Percentiles rank a stretch among this genome's conserved stretches.
These are phyloP conservation scores for Lasiodiplodia sp. DNA, from an alignment of 2,329 filamentous ascomycete species.

Conservation along the genomic window DNA sequence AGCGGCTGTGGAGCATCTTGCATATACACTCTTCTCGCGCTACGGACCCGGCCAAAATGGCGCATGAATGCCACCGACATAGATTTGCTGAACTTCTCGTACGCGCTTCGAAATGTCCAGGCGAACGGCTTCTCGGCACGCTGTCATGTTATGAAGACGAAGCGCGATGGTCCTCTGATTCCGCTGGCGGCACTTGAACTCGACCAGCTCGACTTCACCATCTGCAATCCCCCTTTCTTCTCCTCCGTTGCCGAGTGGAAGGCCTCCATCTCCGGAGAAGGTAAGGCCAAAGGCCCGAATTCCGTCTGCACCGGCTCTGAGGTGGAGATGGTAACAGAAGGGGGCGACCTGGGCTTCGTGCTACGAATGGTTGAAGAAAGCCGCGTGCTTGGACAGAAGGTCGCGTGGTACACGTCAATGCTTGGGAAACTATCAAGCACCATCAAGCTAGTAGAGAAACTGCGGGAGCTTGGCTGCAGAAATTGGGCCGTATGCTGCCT, in stretches of 20 bases:
- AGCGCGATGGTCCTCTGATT: constrained; percentile 64
- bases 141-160: constrained; percentile 69
- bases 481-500: constrained; percentile 80
- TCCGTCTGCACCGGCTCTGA: constrained; percentile 79
- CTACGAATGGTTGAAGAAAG: constrained; percentile 75
- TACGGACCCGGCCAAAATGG: constrained; percentile 73
- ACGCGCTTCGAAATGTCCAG: constrained; percentile 71
- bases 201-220: constrained; percentile 77
- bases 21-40: constrained; percentile 88
- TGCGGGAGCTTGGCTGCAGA: constrained; percentile 60
- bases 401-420: constrained; percentile 88
- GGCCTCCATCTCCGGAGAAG: constrained; percentile 61
- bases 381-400: not conserved
- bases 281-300: constrained; percentile 72
- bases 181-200: constrained; percentile 63
- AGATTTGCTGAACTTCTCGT: constrained; percentile 72
- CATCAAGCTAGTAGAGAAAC: constrained; percentile 65
- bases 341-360: constrained; percentile 81
- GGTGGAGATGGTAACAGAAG: constrained; percentile 83
- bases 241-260: constrained; percentile 73
- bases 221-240: constrained; percentile 98
- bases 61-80: constrained; percentile 67
- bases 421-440: constrained; percentile 80
- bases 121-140: constrained; percentile 70
- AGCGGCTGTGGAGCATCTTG: constrained; percentile 87